Evolutionary conservation across 768 basidiomycete species (phyloP).

Genomic region (Podaxis mareebaensis): DNA sequence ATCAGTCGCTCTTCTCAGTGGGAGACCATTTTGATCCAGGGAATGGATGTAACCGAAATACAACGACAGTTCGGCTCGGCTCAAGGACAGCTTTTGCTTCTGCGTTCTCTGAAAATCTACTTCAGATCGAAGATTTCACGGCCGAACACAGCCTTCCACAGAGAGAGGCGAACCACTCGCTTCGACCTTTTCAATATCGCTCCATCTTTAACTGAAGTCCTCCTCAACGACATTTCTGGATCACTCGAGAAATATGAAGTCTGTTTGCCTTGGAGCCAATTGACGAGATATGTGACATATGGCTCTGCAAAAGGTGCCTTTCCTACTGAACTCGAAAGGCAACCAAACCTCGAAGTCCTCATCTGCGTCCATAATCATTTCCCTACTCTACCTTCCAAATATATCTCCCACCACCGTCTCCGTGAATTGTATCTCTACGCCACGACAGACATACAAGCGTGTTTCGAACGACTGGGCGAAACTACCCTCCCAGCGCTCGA

Average conservation of each 20-base stretch:
- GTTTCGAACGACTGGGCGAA: background rate
- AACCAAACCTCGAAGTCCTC: conserved; percentile 1
- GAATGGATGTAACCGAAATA: background rate
- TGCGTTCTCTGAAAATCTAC: background rate
- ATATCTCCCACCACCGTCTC: background rate
- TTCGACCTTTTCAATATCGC: background rate
- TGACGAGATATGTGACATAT: background rate
- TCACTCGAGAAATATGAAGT: background rate
- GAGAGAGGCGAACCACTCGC: background rate
- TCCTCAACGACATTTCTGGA: background rate
- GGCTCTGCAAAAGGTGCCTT: background rate
- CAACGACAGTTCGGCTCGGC: background rate
- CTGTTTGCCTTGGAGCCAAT: background rate
- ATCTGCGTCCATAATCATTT: background rate
- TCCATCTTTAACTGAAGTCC: background rate
- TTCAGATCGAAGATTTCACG: background rate
- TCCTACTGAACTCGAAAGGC: background rate
- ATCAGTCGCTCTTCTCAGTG: background rate
- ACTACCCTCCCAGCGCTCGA: background rate
- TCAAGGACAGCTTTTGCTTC: background rate
- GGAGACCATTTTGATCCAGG: background rate
- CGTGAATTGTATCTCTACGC: background rate
- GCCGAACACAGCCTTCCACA: background rate
- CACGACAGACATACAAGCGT: background rate
- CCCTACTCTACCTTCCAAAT: background rate